Percentiles rank a stretch among this genome's conserved stretches.
These are phyloP conservation scores for Grosmannia penicillata DNA, from an alignment of 2,329 filamentous ascomycete genomes.

Conservation along the genomic window DNA sequence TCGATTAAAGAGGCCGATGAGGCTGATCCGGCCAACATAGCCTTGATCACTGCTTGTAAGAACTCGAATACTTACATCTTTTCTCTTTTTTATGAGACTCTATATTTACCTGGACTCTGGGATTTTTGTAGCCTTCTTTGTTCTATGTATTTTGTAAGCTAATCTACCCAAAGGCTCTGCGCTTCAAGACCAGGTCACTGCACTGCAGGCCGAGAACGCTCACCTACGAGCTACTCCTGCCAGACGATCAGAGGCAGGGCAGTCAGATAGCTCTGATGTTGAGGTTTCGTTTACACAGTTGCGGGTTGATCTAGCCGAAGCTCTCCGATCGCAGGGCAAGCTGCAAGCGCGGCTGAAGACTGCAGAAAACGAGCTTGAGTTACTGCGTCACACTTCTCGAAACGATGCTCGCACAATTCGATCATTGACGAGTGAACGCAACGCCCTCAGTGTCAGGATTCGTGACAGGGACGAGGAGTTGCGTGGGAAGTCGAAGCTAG, in stretches of 20 bases:
- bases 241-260: neutral
- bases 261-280: constrained; percentile 6
- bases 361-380: constrained; percentile 44
- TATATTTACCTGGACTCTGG: too few relatives aligned
- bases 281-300: constrained; percentile 31
- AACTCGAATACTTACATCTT: too few relatives aligned
- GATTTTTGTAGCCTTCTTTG: neutral
- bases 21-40: constrained; percentile 44
- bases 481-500: constrained; percentile 64
- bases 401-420: constrained; percentile 47
- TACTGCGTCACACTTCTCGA: constrained; percentile 43
- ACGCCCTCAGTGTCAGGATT: constrained; percentile 47
- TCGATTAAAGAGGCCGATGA: constrained; percentile 59
- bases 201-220: constrained; percentile 41
- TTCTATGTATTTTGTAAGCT: neutral
- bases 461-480: constrained; percentile 78
- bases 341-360: constrained; percentile 48
- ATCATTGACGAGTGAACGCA: constrained; percentile 46
- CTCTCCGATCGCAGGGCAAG: constrained; percentile 58
- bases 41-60: constrained; percentile 69
- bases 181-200: constrained; percentile 51
- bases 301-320: constrained; percentile 58
- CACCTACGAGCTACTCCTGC: constrained; percentile 5
- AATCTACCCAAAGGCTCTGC: constrained; percentile 35
- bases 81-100: neutral